Percentiles rank a stretch among this genome's conserved stretches.
These are phyloP conservation scores for Malus hybrid DNA, from an alignment of 331 rosid species.

Conservation along the genomic window DNA sequence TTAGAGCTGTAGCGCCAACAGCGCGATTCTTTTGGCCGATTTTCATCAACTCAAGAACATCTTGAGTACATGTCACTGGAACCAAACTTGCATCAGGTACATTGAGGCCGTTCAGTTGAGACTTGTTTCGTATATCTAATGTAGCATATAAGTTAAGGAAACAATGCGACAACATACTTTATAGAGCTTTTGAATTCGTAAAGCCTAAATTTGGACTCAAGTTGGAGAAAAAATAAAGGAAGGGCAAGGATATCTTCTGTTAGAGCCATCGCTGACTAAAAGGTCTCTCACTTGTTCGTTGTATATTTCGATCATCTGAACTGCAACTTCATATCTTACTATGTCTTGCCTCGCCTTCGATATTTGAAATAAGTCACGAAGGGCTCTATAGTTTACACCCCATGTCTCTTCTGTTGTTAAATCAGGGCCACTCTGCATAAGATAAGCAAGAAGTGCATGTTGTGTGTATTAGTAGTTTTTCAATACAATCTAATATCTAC, in stretches of 20 bases:
- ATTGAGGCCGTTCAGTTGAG: slow-evolving; percentile 89
- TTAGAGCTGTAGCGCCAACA: slow-evolving; percentile 95
- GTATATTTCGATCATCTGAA: slow-evolving; percentile 98
- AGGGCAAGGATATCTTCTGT: slow-evolving; percentile 84
- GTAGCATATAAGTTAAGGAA: slow-evolving; percentile 57
- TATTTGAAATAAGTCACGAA: slow-evolving; percentile 78
- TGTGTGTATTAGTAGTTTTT: neutral
- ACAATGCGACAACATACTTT: neutral
- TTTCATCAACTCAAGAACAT: slow-evolving; percentile 87
- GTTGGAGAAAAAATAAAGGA: neutral
- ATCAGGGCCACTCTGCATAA: slow-evolving; percentile 89
- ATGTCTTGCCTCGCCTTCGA: slow-evolving; percentile 55
- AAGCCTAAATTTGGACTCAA: neutral
- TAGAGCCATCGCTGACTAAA: slow-evolving; percentile 80
- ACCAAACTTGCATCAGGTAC: slow-evolving; percentile 93
- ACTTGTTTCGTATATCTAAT: slow-evolving; percentile 87
- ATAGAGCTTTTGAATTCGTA: neutral
- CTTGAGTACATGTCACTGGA: slow-evolving; percentile 81
- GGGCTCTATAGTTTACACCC: slow-evolving; percentile 96
- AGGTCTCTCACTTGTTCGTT: slow-evolving; percentile 98
- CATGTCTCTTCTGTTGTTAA: slow-evolving; percentile 77
- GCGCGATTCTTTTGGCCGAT: slow-evolving; percentile 86
- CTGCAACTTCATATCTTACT: slow-evolving; percentile 85
- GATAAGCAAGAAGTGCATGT: neutral
- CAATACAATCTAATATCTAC: neutral